Evolutionary conservation across 345 rosid genomes (phyloP).

Genomic region (Eucalyptus viminalis): DNA sequence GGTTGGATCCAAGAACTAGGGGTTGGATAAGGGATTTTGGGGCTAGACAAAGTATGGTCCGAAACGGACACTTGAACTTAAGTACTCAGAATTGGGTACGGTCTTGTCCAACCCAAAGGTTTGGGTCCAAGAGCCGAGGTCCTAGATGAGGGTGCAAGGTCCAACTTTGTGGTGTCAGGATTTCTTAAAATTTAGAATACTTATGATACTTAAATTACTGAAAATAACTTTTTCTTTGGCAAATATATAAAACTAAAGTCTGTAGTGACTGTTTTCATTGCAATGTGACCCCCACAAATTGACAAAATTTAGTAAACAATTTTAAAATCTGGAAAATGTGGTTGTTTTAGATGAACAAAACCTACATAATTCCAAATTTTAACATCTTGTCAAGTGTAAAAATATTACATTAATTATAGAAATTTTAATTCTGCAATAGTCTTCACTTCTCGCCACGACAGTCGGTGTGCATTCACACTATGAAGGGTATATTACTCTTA

Average conservation of each 20-base stretch:
- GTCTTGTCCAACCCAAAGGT: background rate
- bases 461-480: background rate
- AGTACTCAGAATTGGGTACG: accelerated
- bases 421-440: background rate
- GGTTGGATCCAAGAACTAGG: background rate
- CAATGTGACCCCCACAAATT: too few species aligned
- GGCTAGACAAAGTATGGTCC: accelerated
- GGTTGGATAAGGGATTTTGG: background rate
- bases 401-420: too few species aligned
- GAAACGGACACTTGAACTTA: accelerated
- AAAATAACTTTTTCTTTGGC: too few species aligned
- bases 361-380: background rate
- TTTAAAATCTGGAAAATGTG: too few species aligned
- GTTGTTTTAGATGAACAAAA: too few species aligned
- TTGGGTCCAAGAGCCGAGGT: background rate
- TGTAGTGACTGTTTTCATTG: too few species aligned
- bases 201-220: too few species aligned
- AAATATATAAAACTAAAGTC: too few species aligned
- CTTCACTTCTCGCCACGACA: background rate
- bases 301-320: too few species aligned
- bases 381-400: background rate
- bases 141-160: background rate
- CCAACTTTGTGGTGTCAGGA: background rate
- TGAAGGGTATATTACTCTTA: background rate
- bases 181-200: background rate